Percentiles rank a stretch among this genome's conserved stretches.
phyloP scores from a whole-genome alignment of 1,284 basidiomycete genomes.

The Ceratorhiza oryzae-sativae region DNA sequence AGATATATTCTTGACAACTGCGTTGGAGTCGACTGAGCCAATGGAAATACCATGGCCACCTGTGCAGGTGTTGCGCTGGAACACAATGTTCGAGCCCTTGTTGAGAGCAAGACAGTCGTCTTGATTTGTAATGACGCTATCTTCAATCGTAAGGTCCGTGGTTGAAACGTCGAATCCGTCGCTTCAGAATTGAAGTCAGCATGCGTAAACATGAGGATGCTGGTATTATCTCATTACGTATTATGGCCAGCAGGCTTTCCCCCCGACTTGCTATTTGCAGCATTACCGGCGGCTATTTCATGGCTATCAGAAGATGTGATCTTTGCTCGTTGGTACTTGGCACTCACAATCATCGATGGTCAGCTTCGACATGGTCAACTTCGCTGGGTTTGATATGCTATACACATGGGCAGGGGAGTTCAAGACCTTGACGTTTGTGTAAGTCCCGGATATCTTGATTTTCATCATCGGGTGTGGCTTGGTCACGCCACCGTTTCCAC shows the following conservation, averaged over 20 bases:
- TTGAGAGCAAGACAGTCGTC: conserved; percentile 41
- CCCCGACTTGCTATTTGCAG: conserved; percentile 57
- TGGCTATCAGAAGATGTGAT: background rate
- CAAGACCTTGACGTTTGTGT: conserved; percentile 55
- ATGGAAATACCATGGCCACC: conserved; percentile 46
- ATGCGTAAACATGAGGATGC: too few relatives aligned
- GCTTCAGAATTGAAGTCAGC: background rate
- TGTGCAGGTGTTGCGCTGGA: conserved; percentile 44
- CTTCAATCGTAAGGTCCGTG: conserved; percentile 39
- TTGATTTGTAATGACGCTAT: conserved; percentile 45
- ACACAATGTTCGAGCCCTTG: conserved; percentile 30
- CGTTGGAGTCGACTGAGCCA: conserved; percentile 43
- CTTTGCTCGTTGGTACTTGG: background rate
- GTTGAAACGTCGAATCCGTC: conserved; percentile 40
- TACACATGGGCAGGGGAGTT: conserved; percentile 56
- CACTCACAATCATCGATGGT: conserved; percentile 54
- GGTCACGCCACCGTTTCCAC: conserved; percentile 50
- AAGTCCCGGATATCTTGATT: conserved; percentile 63
- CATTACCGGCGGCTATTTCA: conserved; percentile 50
- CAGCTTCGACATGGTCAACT: conserved; percentile 49
- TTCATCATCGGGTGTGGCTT: conserved; percentile 58
- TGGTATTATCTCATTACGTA: conserved; percentile 48
- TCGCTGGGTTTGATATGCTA: conserved; percentile 50
- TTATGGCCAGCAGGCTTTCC: conserved; percentile 53
- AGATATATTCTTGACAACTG: conserved; percentile 43